Evolutionary conservation across 179 eudicot genomes (phyloP).

Genomic region (Carnegiea gigantea): DNA sequence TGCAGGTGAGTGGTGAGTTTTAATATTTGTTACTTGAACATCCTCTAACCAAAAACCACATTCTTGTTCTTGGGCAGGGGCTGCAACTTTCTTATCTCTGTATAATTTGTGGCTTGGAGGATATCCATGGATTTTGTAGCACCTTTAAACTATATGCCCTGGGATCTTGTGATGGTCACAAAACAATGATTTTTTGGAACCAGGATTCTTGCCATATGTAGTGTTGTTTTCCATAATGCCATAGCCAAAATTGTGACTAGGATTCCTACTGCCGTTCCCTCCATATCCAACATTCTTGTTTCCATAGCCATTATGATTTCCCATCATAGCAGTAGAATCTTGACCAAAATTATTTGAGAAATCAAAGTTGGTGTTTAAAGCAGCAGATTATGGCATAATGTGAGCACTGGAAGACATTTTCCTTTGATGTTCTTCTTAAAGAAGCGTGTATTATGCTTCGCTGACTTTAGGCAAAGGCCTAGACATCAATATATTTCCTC

Average conservation of each 20-base stretch:
- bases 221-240: too few relatives aligned
- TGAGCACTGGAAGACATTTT: too few relatives aligned
- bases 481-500: neutral
- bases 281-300: too few relatives aligned
- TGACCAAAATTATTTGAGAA: too few relatives aligned
- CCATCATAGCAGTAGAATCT: too few relatives aligned
- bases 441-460: neutral
- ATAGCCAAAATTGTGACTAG: too few relatives aligned
- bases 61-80: neutral
- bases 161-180: neutral
- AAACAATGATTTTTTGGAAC: fast-evolving
- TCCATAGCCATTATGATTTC: too few relatives aligned
- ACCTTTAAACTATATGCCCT: neutral
- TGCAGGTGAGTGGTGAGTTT: neutral
- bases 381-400: too few relatives aligned
- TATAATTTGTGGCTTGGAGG: neutral
- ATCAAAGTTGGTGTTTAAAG: too few relatives aligned
- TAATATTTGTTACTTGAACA: neutral
- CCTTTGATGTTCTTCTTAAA: neutral
- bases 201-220: neutral
- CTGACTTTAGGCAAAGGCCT: neutral
- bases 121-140: neutral
- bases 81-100: neutral
- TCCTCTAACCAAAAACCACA: neutral
- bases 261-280: too few relatives aligned